phyloP scores from a whole-genome alignment of 768 basidiomycete species.

The Multifurca ochricompacta region DNA sequence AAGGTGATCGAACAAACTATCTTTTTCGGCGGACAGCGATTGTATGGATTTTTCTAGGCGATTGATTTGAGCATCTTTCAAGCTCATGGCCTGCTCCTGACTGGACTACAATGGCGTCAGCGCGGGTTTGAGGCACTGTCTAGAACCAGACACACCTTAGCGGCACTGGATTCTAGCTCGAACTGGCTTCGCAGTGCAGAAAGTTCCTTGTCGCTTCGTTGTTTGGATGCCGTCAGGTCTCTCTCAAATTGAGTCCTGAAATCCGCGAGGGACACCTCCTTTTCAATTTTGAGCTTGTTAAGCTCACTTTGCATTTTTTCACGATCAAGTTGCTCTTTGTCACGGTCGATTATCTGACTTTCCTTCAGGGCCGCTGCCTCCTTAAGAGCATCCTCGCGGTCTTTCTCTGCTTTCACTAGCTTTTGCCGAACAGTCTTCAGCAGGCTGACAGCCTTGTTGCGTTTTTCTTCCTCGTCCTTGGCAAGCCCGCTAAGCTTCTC shows the following conservation, averaged over 20 bases:
- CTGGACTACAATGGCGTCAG: constrained; percentile 40
- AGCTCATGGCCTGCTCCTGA: constrained; percentile 58
- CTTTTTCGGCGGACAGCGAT: constrained; percentile 66
- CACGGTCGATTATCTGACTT: constrained; percentile 41
- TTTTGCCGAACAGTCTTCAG: constrained; percentile 96
- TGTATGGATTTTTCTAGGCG: constrained; percentile 66
- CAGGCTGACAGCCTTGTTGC: constrained; percentile 84
- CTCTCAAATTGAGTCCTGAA: constrained; percentile 65
- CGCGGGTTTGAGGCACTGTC: not conserved
- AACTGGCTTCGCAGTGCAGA: constrained; percentile 56
- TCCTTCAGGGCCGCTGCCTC: constrained; percentile 50
- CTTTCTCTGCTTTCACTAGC: constrained; percentile 93
- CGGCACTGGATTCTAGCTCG: constrained; percentile 65
- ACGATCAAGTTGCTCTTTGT: constrained; percentile 39
- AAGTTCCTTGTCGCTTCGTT: constrained; percentile 70
- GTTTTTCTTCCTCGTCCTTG: constrained; percentile 97
- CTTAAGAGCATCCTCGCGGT: constrained; percentile 69
- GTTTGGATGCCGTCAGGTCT: constrained; percentile 52
- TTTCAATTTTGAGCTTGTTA: constrained; percentile 50
- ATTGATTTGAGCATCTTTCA: constrained; percentile 53
- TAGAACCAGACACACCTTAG: constrained; percentile 48
- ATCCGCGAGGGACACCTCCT: constrained; percentile 51
- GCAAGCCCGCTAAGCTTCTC: constrained; percentile 50
- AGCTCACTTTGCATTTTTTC: constrained; percentile 55
- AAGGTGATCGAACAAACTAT: constrained; percentile 73